Percentiles rank a stretch among this genome's conserved stretches.
These are phyloP conservation scores for Neoascochyta sp. DNA, from an alignment of 2,329 filamentous ascomycete genomes.

Conservation along the genomic window DNA sequence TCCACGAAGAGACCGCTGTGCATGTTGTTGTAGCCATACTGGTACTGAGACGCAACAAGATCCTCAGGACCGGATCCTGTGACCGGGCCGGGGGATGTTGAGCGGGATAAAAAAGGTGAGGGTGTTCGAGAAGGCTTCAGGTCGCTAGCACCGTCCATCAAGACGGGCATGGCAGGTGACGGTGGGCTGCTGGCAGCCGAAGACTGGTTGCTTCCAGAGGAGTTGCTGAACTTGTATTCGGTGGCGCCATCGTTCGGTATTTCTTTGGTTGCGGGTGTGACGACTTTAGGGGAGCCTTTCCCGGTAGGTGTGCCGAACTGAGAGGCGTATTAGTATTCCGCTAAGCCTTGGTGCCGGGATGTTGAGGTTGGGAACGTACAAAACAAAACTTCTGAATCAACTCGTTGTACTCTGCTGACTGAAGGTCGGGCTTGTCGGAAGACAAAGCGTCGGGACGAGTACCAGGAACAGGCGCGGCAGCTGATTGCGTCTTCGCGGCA, in stretches of 20 bases:
- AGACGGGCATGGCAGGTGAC: conserved; percentile 30
- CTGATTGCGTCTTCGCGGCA: conserved; percentile 31
- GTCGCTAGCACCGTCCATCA: conserved; percentile 43
- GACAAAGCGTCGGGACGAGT: conserved; percentile 53
- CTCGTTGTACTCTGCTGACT: conserved; percentile 91
- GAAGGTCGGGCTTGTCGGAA: conserved; percentile 64
- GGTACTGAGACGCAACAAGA: conserved; percentile 41
- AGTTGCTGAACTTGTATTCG: conserved; percentile 27
- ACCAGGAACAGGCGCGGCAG: conserved; percentile 36
- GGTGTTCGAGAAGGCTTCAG: conserved; percentile 21
- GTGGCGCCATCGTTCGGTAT: conserved; percentile 26
- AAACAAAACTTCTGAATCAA: conserved; percentile 99
- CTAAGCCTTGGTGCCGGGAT: conserved; percentile 32
- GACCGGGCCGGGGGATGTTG: conserved; percentile 43
- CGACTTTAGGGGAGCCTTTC: conserved; percentile 38
- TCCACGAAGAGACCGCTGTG: conserved; percentile 46
- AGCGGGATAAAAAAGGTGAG: conserved; percentile 39
- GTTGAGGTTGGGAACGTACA: conserved; percentile 68
- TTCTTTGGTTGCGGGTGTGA: conserved; percentile 23
- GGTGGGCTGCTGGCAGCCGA: conserved; percentile 39
- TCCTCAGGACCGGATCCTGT: conserved; percentile 41
- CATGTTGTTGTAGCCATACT: conserved; percentile 39
- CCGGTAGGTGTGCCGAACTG: conserved; percentile 50
- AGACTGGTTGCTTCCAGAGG: conserved; percentile 30
- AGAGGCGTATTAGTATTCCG: conserved; percentile 41